phyloP scores from a whole-genome alignment of 805 yeast species.

The Ogataea nakhonphanomensis region DNA sequence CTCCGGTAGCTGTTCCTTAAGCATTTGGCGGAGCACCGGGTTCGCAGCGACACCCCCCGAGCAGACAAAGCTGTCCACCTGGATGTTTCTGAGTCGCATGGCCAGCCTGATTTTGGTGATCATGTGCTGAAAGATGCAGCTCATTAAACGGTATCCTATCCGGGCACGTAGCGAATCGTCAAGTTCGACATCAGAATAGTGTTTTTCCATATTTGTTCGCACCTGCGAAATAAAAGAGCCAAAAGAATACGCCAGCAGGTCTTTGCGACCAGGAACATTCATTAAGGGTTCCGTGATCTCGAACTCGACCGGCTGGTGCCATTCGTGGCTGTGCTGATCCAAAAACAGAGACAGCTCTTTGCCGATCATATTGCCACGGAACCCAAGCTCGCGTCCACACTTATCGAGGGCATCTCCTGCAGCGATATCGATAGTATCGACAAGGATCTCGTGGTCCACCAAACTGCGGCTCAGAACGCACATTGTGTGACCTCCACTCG shows the following conservation, averaged over 20 bases:
- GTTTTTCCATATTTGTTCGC: conserved; percentile 26
- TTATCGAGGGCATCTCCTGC: conserved; percentile 93
- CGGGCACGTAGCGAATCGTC: conserved; percentile 35
- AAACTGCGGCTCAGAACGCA: conserved; percentile 64
- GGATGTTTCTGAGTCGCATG: conserved; percentile 37
- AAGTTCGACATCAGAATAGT: conserved; percentile 18
- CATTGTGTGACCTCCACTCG: conserved; percentile 95
- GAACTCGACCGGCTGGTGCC: conserved; percentile 29
- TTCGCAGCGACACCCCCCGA: conserved; percentile 97
- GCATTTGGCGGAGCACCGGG: conserved; percentile 45
- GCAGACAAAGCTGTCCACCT: conserved; percentile 56
- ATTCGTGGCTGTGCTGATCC: conserved; percentile 29
- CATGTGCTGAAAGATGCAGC: conserved; percentile 68
- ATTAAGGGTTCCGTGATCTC: conserved; percentile 48
- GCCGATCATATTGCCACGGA: conserved; percentile 82
- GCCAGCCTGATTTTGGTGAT: conserved; percentile 58
- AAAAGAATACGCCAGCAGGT: conserved; percentile 62
- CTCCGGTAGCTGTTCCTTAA: conserved; percentile 37
- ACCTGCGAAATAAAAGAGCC: conserved; percentile 53
- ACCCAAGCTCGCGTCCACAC: conserved; percentile 81
- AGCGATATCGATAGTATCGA: conserved; percentile 81
- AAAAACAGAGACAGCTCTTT: conserved; percentile 68
- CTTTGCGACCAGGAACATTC: conserved; percentile 44
- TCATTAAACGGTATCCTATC: conserved; percentile 59
- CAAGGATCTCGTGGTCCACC: conserved; percentile 64